These are phyloP conservation scores for Haplosporangium sp. DNA, from an alignment of 371 early-diverging fungal genomes.

Conservation along the genomic window DNA sequence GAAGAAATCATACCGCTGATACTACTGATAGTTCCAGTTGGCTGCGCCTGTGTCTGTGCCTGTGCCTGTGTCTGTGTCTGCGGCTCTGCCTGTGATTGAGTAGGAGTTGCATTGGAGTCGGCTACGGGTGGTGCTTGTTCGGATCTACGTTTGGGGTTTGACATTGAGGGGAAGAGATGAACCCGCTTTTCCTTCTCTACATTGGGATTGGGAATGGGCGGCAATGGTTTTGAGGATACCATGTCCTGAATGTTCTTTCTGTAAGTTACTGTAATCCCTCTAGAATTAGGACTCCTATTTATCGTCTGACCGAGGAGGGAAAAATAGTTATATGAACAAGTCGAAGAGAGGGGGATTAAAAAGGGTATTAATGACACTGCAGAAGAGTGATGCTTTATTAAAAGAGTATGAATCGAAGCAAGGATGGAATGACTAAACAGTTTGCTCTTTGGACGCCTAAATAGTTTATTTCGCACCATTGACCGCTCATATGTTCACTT, in stretches of 20 bases:
- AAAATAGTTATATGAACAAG: no score
- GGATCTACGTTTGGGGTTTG: conserved; percentile 27
- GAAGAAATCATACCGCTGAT: conserved; percentile 34
- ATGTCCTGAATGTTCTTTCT: background rate
- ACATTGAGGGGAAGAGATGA: conserved; percentile 30
- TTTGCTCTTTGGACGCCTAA: background rate
- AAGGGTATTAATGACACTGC: no score
- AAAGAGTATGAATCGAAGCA: conserved; percentile 2
- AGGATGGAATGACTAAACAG: background rate
- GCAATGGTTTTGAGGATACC: conserved; percentile 47
- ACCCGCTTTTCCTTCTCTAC: conserved; percentile 31
- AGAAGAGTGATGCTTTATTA: background rate
- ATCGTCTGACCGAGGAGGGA: no score
- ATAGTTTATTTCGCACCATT: background rate
- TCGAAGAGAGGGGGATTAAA: no score
- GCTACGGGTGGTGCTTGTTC: conserved; percentile 5
- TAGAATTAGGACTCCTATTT: no score
- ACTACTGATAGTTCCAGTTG: conserved; percentile 14
- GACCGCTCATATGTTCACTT: background rate
- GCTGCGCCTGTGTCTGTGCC: conserved; percentile 6
- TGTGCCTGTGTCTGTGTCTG: background rate
- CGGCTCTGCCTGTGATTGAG: background rate
- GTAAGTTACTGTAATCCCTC: no score
- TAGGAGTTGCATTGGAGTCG: background rate
- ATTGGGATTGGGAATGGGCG: conserved; percentile 35